These are phyloP conservation scores for Atkinsonella hypoxylon DNA, from an alignment of 2,329 filamentous ascomycete species.

Conservation along the genomic window DNA sequence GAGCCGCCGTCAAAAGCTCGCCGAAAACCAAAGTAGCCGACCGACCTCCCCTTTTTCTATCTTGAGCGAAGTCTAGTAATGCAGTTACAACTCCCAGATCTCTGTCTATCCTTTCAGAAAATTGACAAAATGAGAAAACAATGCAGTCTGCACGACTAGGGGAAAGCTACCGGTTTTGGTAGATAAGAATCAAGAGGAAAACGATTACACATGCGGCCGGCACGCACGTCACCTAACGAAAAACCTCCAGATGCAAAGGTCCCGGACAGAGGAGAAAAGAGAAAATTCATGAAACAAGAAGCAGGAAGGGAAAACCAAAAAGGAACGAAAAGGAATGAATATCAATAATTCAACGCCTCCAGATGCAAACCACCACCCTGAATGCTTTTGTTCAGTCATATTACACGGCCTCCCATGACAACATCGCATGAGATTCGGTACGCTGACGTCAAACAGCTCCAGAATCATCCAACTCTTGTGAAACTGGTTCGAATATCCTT, in stretches of 20 bases:
- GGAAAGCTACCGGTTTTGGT: constrained; percentile 8
- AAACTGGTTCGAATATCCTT: constrained; percentile 4
- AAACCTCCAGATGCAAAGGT: constrained; percentile 3
- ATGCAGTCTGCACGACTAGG: constrained; percentile 21
- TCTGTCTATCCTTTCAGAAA: constrained; percentile 20
- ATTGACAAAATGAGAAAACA: constrained; percentile 1
- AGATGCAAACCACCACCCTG: constrained; percentile 23
- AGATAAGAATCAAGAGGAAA: constrained; percentile 2
- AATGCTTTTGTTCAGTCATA: constrained; percentile 13
- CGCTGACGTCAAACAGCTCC: constrained; percentile 4
- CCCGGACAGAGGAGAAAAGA: not conserved
- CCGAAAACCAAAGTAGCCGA: constrained; percentile 16
- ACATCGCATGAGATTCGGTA: not conserved
- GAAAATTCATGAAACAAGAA: constrained; percentile 4
- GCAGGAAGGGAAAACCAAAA: constrained; percentile 8
- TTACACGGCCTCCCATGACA: constrained; percentile 2
- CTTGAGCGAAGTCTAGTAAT: constrained; percentile 28
- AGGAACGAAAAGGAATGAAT: constrained; percentile 10
- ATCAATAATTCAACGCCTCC: constrained; percentile 23
- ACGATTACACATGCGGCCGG: constrained; percentile 1
- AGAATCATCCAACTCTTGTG: constrained; percentile 5
- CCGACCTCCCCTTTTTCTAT: constrained; percentile 24
- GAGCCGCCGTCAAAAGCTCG: constrained; percentile 22
- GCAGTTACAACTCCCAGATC: constrained; percentile 23
- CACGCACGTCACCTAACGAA: constrained; percentile 1